phyloP scores from a whole-genome alignment of 1,139 yeast species.

The Protomyces gravidus region DNA sequence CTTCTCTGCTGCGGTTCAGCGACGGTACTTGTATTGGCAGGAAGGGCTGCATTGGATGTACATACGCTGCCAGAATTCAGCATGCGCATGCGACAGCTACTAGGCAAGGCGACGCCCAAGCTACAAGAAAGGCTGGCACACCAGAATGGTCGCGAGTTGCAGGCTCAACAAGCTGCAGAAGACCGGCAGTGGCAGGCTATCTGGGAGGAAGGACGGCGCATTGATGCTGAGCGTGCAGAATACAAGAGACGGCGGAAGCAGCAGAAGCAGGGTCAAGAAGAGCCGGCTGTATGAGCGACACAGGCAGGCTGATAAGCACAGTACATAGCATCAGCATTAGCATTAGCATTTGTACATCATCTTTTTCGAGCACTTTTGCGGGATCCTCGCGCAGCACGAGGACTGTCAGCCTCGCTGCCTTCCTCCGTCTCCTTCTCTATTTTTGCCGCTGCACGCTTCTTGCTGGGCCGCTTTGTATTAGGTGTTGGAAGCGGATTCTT shows the following conservation, averaged over 20 bases:
- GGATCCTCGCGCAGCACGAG: neutral
- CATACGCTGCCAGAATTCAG: conserved; percentile 12
- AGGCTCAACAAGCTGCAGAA: neutral
- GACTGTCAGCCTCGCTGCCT: neutral
- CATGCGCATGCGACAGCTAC: conserved; percentile 14
- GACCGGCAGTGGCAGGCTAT: conserved; percentile 9
- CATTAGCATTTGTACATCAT: neutral
- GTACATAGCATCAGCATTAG: neutral
- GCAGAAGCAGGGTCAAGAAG: neutral
- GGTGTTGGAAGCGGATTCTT: neutral
- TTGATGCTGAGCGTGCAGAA: conserved; percentile 24
- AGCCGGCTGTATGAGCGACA: neutral
- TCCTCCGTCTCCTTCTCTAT: neutral
- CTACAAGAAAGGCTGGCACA: conserved; percentile 1
- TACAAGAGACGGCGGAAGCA: conserved; percentile 11
- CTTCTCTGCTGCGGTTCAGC: conserved; percentile 16
- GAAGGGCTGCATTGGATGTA: conserved; percentile 8
- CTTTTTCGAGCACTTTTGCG: neutral
- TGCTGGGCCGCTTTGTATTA: neutral
- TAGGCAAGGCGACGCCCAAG: conserved; percentile 1
- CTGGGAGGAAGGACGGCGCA: conserved; percentile 21
- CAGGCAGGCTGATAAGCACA: neutral
- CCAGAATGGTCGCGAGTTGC: neutral
- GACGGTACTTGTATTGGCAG: conserved; percentile 6
- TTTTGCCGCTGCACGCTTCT: neutral